A percentile compares a stretch with the other conserved stretches of the same genome.
Conservation (phyloP, 208 protist species). For the Leishmania braziliensis region DNA sequence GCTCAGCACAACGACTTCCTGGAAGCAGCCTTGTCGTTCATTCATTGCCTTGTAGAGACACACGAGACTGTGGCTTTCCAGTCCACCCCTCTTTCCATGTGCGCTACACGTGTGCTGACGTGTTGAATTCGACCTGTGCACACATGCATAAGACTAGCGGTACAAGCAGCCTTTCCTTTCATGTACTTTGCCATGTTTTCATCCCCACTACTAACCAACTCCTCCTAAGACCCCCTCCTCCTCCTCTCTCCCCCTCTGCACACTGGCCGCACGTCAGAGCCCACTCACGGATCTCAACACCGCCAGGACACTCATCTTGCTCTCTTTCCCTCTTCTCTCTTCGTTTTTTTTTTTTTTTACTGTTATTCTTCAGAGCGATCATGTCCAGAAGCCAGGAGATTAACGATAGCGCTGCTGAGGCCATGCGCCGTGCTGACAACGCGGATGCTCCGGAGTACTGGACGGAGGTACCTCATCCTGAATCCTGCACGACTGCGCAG, state of each 20-base stretch:
- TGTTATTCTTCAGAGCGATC: not conserved
- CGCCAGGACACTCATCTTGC: no score
- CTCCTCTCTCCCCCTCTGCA: not conserved
- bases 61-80: not conserved
- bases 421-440: constrained; percentile 33
- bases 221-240: not conserved
- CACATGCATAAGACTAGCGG: not conserved
- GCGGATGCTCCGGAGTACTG: constrained; percentile 2
- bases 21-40: not conserved
- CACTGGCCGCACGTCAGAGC: not conserved
- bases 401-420: constrained; percentile 27
- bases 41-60: not conserved
- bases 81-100: not conserved
- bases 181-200: not conserved
- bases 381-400: constrained; percentile 27
- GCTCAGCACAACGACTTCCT: not conserved
- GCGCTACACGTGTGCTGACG: no score
- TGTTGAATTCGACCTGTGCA: not conserved
- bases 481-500: not conserved
- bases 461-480: constrained; percentile 3
- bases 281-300: not conserved
- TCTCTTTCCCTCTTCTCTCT: not conserved
- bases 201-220: not conserved
- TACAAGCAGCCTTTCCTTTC: not conserved
- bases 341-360: not conserved